Percentiles rank a stretch among this genome's conserved stretches.
Evolutionary conservation across 345 rosid species (phyloP).

Genomic region (Toxicodendron radicans): DNA sequence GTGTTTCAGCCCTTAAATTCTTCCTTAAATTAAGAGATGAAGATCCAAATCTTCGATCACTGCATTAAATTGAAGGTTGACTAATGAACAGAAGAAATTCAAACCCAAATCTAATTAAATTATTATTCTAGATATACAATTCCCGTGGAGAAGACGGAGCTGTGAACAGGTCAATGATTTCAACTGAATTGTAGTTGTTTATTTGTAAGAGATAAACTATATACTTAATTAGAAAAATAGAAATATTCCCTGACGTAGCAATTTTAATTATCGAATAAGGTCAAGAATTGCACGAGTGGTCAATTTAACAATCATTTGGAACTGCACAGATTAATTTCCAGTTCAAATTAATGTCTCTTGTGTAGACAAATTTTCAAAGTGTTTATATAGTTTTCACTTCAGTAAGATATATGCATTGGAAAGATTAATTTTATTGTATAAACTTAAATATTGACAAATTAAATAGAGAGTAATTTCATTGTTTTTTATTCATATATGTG

Average conservation of each 20-base stretch:
- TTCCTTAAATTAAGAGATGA: neutral
- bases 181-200: neutral
- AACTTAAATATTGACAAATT: too few relatives aligned
- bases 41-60: neutral
- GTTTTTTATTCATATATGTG: too few relatives aligned
- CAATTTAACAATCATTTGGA: constrained; percentile 5
- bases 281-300: neutral
- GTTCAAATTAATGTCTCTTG: too few relatives aligned
- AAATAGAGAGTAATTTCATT: too few relatives aligned
- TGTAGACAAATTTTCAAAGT: too few relatives aligned
- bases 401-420: too few relatives aligned
- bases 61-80: neutral
- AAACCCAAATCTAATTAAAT: neutral
- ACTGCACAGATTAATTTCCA: neutral
- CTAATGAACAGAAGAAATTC: neutral
- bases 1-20: neutral
- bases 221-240: neutral
- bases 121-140: neutral
- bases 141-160: constrained; percentile 8
- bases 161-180: neutral
- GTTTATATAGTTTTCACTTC: too few relatives aligned
- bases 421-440: too few relatives aligned
- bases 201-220: neutral
- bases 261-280: too few relatives aligned
- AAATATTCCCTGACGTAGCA: neutral